Evolutionary conservation across 1,284 basidiomycete genomes (phyloP), one percentile per base, ranked within the genome.

Genomic region (Inonotus obliquus): DNA sequence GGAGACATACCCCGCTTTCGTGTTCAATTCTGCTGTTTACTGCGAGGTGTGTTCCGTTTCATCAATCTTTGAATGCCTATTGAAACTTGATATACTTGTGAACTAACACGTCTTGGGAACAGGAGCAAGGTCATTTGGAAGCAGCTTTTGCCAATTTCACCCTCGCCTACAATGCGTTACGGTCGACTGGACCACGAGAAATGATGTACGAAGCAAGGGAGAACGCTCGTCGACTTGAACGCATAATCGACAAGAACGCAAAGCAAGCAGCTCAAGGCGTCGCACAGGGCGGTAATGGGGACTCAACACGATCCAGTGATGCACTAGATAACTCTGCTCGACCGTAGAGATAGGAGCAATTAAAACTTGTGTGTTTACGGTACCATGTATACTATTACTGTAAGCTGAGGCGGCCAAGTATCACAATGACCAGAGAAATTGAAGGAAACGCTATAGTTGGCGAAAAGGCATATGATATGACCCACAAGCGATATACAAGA

Each of bases 1-100:
- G 61, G 73, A 80, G 45, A 81, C 81, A 0, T 77, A 84, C 38
- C 83, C 81, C 1, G 83, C 81, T 2, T 77, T 83, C 23, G 68
- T 89, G 21, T 89, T 82, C 69, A 90, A 89, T 64, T 72, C 86
- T 38, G 88, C 80, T 2, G 73, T 75, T 27, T 65, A 81, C 52
- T 73, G 76, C 0, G 81, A 82, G 74, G 81, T 79, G 39, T 52
- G 37, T 9, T 29, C 17, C 13, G n/a, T 55, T 7, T 23, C 7
- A 5, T 23, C 37, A 6, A 25, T 45, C 41, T 19, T 58, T 58
- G 45, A 0, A 13, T 23, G 19, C 29, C n/a, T n/a, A 21, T 17
- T 58, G 45, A 35, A 49, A 32, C 55, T 58, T 35, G n/a, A 25
- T 9, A 13, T 58, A 32, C 55, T 58, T 35, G n/a, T 39, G 21